phyloP scores from a whole-genome alignment of 495 filamentous ascomycete species.

The Aspergillus incahuasiensis region DNA sequence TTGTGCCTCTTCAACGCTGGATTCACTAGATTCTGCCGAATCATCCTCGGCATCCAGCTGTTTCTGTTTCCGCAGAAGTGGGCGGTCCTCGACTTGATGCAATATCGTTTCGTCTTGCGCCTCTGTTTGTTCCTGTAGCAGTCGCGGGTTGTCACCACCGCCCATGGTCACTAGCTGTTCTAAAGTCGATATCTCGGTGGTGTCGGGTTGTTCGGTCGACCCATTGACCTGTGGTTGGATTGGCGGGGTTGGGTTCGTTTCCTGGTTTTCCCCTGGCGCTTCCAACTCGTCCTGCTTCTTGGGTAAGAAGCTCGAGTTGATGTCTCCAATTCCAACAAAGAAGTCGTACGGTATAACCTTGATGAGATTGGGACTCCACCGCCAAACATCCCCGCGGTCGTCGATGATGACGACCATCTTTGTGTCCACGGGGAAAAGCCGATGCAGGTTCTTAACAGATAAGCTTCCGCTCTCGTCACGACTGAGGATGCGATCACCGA shows the following conservation, averaged over 20 bases:
- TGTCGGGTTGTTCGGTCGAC: conserved; percentile 25
- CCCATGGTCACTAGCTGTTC: conserved; percentile 76
- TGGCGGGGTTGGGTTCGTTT: conserved; percentile 20
- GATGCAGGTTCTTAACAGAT: conserved; percentile 80
- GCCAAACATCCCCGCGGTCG: conserved; percentile 97
- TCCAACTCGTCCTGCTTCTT: conserved; percentile 69
- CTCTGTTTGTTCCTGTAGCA: conserved; percentile 68
- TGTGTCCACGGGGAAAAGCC: conserved; percentile 92
- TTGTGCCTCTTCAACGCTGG: conserved; percentile 37
- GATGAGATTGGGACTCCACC: conserved; percentile 87
- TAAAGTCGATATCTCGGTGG: conserved; percentile 51
- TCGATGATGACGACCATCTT: conserved; percentile 99
- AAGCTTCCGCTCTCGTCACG: conserved; percentile 94
- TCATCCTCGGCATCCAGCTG: conserved; percentile 81
- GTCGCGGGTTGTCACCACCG: conserved; percentile 62
- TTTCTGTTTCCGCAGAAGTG: conserved; percentile 82
- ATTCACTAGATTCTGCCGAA: conserved; percentile 44
- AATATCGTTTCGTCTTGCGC: conserved; percentile 81
- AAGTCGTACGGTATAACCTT: conserved; percentile 96
- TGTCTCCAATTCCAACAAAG: conserved; percentile 96
- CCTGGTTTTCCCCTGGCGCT: conserved; percentile 13
- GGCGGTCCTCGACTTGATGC: conserved; percentile 83
- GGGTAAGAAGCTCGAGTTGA: conserved; percentile 95
- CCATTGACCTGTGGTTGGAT: conserved; percentile 37
- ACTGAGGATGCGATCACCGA: conserved; percentile 91